Base-by-base conservation (phyloP, 2,329 filamentous ascomycete genomes). In the Chaetomium sp. region DNA sequence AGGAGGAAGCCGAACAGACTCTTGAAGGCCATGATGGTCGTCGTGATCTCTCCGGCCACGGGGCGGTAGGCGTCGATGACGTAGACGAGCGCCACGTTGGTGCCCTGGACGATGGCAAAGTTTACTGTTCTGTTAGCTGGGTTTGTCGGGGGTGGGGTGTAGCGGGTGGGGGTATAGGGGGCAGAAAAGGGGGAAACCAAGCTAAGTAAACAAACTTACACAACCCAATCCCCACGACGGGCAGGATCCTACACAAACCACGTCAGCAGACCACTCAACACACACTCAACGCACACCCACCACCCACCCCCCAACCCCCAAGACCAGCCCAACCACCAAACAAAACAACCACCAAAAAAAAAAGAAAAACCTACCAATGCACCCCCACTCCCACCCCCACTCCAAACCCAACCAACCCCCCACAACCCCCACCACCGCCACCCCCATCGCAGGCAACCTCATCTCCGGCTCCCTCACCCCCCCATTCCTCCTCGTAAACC, bases 31-130 rank as follows among this genome's bases (percentile, higher is more conserved):
- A 84, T 75, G 29, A 84, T 79, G 0, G 84, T 79, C 23, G 87
- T 74, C 0, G 81, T 81, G 12, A 84, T 76, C 71, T 87, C 85
- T 8, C 83, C 85, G 3, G 84, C 83, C 38, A 86, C 78, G 0
- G 85, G 84, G 0, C 84, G 79, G 70, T 87, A 87, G 3, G 79
- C 76, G 69, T 87, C 85, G 64, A 87, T 84, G 5, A 80, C 80
- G 70, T 87, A 87, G 4, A 86, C 83, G 2, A 87, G 75, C 8
- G 80, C 79, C 8, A 87, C 77, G 62, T 85, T 86, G 5, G 81
- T 85, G 2, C 78, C 82, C 69, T 86, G 83, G 0, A 81, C 81
- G 57, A 86, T 82, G 13, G 82, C 81, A 65, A 87, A 85, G 69
- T 81, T 85, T 62, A 85, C 80, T 83, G n/a, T 4, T n/a, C 7